Evolutionary conservation across 352 stramenopile genomes (phyloP), one percentile per base, ranked within the genome.

Genomic region (Globisporangium paddicum): DNA sequence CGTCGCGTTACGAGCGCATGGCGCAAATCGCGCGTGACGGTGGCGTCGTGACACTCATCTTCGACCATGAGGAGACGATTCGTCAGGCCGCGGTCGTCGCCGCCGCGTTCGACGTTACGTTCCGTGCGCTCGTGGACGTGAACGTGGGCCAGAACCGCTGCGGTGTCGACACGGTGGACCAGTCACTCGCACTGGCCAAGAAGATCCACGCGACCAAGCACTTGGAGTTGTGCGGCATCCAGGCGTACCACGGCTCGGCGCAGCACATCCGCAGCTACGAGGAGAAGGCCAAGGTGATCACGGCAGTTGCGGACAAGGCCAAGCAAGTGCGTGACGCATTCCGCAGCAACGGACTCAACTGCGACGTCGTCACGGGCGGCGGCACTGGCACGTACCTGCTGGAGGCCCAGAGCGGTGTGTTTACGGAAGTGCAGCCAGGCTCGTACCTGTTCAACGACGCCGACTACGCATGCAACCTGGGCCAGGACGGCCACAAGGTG

Each of bases 381-480:
- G 82, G 81, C 13, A 91, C 81, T 0, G 83, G 81, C 2, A 91
- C 77, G 37, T 90, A 87, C 41, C 41, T 80, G 42, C 51, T 88
- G 11, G 83, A 93, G 50, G 75, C 74, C 0, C 62, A 64, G 16
- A 87, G 70, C 45, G 77, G 74, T 21, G 70, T 88, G 18, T 91
- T 90, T 53, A 90, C 77, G 0, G 83, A 93, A 54, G 73, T 93
- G 49, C 81, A 93, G 66, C 83, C 83, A 0, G 83, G 83, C 3
- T 89, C 77, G 50, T 93, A 87, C 63, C 60, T 89, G 23, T 87
- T 93, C 64, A 89, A 86, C 61, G 83, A 93, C 62, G 77, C 71
- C 25, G 79, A 91, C 65, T 91, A 93, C 54, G 66, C 73, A 2
- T 59, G 67, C 30, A 93, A 91, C 44, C 38, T 76, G 1, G 73